Percentiles rank a stretch among this genome's conserved stretches.
phyloP scores from a whole-genome alignment of 148 eudicot genomes.

The Pouteria glomerata region DNA sequence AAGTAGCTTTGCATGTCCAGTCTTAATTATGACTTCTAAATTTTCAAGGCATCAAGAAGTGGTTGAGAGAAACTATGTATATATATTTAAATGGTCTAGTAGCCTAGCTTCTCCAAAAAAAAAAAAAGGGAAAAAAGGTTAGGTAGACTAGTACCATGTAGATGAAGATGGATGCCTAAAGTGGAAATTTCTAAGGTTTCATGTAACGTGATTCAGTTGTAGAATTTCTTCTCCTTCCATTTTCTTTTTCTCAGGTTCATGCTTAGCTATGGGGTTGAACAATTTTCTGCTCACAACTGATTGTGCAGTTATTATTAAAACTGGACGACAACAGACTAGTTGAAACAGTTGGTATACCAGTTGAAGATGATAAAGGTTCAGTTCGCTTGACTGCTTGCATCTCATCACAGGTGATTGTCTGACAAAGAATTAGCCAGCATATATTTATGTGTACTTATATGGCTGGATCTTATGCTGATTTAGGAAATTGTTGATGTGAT shows the following conservation, averaged over 20 bases:
- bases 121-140: too few species aligned
- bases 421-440: neutral
- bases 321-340: slow-evolving; percentile 85
- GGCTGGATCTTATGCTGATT: neutral
- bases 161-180: neutral
- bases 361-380: slow-evolving; percentile 78
- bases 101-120: too few species aligned
- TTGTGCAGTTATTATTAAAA: slow-evolving; percentile 66
- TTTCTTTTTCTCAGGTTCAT: neutral
- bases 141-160: neutral
- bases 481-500: neutral
- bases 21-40: neutral
- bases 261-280: slow-evolving; percentile 8
- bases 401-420: slow-evolving; percentile 83
- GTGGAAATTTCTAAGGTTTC: too few species aligned
- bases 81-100: too few species aligned
- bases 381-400: slow-evolving; percentile 92
- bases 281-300: slow-evolving; percentile 7
- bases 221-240: neutral
- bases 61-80: neutral
- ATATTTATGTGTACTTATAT: neutral
- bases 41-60: neutral
- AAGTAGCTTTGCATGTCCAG: neutral
- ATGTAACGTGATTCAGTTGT: neutral
- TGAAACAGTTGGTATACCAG: slow-evolving; percentile 98